Percentiles rank a stretch among this genome's conserved stretches.
Conservation (phyloP, 2,329 filamentous ascomycete species). For the Chrysosporium keratinophilum region DNA sequence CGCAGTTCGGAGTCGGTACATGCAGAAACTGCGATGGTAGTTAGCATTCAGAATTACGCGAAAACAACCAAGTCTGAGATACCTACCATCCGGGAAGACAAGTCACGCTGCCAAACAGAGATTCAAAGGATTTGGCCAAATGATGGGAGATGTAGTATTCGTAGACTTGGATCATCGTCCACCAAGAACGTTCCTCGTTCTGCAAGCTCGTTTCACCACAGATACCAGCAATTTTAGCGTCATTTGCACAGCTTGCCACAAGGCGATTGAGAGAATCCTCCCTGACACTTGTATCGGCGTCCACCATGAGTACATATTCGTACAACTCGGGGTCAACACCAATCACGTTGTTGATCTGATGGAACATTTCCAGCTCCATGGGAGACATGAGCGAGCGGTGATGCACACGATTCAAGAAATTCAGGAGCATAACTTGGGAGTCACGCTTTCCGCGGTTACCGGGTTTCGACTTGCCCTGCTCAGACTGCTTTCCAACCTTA, state of each 20-base stretch:
- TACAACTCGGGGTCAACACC: conserved; percentile 95
- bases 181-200: conserved; percentile 91
- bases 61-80: not conserved
- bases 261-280: conserved; percentile 89
- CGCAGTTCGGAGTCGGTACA: conserved; percentile 91
- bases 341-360: conserved; percentile 98
- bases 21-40: conserved; percentile 65
- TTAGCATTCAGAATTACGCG: conserved; percentile 28
- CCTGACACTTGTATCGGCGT: conserved; percentile 88
- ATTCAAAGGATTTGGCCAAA: conserved; percentile 92
- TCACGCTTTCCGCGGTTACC: conserved; percentile 98
- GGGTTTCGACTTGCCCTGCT: conserved; percentile 80
- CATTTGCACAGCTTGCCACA: conserved; percentile 83
- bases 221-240: conserved; percentile 92
- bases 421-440: conserved; percentile 90
- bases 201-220: conserved; percentile 94
- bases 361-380: conserved; percentile 94
- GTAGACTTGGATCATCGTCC: conserved; percentile 99
- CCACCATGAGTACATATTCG: conserved; percentile 94
- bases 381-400: conserved; percentile 90
- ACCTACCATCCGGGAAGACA: conserved; percentile 98
- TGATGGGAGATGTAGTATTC: conserved; percentile 99
- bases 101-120: conserved; percentile 92
- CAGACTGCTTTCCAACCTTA: conserved; percentile 94
- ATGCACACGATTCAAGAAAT: conserved; percentile 95